Evolutionary conservation across 2,329 filamentous ascomycete genomes (phyloP), one percentile per base, ranked within the genome.

Genomic region (Colletotrichum sp.): DNA sequence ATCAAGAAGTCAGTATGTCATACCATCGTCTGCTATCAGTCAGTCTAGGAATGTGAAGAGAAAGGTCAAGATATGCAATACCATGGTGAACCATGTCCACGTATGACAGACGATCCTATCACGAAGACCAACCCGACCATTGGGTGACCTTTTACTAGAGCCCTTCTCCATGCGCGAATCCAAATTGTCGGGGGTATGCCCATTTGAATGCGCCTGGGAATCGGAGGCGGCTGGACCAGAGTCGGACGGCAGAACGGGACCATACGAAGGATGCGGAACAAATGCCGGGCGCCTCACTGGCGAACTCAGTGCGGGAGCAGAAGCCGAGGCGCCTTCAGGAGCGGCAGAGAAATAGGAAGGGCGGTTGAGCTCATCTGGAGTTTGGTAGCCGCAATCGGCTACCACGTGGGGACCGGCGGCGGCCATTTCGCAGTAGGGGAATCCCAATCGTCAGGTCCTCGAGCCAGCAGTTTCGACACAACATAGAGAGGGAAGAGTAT

Each of bases 11-110:
- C 2, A 25, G 61, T 13, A 66, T 71, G 25, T n/a, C 80, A 80
- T 79, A 83, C 82, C 82, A 84, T 84, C 34, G 80, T 82, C 82
- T 83, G 77, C 27, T 36, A 25, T 5, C 8, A 13, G 76, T 81
- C 68, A 80, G 79, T 60, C 62, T 27, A 25, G 7, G 58, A 30
- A 52, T 52, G 12, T 18, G 7, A 48, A n/a, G 12, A 8, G 48
- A 5, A 39, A 13, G 12, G 16, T 16, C 6, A 61, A 16, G 25
- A 25, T 25, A 52, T 78, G 12, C 28, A 55, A 52, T 79, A 86
- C 85, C 86, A 89, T 89, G 27, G 94, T 95, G 80, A 96, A 96
- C 89, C 93, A 96, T 0, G 94, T 95, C 94, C 94, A 96, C 79
- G 86, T 87, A 77, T 88, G 87, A 75, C 88, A 91, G 55, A 85